Evolutionary conservation across 139 green algal species (phyloP), one percentile per base, ranked within the genome.

Genomic region (Chloropicon primus): DNA sequence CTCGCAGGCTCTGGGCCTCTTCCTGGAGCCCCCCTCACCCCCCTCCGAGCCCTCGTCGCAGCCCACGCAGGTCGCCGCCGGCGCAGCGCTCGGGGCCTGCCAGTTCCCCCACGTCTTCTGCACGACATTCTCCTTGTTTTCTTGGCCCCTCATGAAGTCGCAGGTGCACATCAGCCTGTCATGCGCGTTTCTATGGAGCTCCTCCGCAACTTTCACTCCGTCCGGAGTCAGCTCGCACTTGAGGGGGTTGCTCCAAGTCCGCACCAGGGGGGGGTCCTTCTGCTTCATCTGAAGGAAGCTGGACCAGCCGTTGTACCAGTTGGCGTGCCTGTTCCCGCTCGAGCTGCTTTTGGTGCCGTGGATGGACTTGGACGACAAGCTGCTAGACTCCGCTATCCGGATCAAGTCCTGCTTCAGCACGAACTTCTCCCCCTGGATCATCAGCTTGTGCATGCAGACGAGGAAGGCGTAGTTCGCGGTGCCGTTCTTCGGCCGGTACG

Each of bases 401-500:
- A 90, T 88, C 5, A 94, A 79, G 71, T 86, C 85, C 2, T 72
- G n/a, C 81, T 91, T 94, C 5, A 75, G 81, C 74, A 91, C 78
- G 25, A 79, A 76, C 0, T 76, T 74, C 25, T 80, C 28, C 21
- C 83, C 79, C 76, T 77, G 53, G 26, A 77, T 21, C 1, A 62
- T 74, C 54, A 78, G 53, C 80, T 82, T 76, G 73, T 85, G 83
- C 73, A 93, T 80, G 10, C 79, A 71, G 2, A 93, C 62, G 21
- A 94, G 41, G 79, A 94, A 92, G 29, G 88, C 88, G 74, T 90
- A 95, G 75, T 89, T 90, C 24, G 88, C 87, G 1, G 82, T 86
- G 24, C 87, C 84, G 26, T 87, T 72, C 1, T 77, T 28, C 1
- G 90, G 90, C 22, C 86, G 28, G 71, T 94, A 94, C 2, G 86